These are phyloP conservation scores for Penicillium rolfsii DNA, from an alignment of 2,329 filamentous ascomycete species.

Conservation along the genomic window DNA sequence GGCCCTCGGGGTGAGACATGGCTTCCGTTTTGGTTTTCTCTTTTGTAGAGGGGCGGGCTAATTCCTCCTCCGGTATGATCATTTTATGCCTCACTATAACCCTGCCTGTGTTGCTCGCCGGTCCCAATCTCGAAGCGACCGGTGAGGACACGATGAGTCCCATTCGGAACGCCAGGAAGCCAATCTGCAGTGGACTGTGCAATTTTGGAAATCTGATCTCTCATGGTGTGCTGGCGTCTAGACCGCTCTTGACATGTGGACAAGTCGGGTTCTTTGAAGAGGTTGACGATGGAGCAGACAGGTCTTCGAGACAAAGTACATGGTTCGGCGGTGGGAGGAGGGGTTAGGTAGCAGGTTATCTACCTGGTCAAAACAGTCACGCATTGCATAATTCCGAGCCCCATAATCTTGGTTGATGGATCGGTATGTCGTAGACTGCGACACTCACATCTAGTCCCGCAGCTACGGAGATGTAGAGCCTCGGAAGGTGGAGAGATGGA, in stretches of 20 bases:
- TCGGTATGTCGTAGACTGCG: neutral
- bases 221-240: conserved; percentile 16
- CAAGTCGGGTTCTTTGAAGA: neutral
- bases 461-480: neutral
- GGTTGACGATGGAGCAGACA: neutral
- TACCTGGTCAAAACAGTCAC: neutral
- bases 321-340: neutral
- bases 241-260: conserved; percentile 16
- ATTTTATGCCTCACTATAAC: neutral
- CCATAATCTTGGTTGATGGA: neutral
- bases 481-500: neutral
- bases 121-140: neutral
- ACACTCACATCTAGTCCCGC: neutral
- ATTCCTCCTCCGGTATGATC: too few relatives aligned
- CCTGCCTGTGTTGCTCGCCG: neutral
- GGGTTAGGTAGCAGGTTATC: neutral
- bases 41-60: neutral
- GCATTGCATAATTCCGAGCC: neutral
- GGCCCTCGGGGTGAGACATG: conserved; percentile 17
- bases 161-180: conserved; percentile 8
- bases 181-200: conserved; percentile 11
- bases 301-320: neutral
- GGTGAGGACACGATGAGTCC: neutral
- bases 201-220: conserved; percentile 11
- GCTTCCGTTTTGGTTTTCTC: neutral